Evolutionary conservation across 73 alveolate genomes (phyloP).

Genomic region (Paramecium caudatum): DNA sequence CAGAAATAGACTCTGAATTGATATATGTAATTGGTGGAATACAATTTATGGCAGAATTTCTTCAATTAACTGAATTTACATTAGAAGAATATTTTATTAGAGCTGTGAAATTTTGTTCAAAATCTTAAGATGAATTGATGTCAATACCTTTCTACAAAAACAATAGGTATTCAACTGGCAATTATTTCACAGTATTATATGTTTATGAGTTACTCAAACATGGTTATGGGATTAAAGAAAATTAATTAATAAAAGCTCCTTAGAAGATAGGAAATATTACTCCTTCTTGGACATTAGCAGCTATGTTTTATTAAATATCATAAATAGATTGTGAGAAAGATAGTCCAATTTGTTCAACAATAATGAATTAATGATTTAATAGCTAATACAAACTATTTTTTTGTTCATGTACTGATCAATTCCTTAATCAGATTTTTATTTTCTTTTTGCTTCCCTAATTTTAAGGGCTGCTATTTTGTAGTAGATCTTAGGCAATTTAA

Average conservation of each 20-base stretch:
- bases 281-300: not conserved
- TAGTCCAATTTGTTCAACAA: not conserved
- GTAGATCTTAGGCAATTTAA: not conserved
- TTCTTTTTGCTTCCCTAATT: not conserved
- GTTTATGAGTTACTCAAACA: not conserved
- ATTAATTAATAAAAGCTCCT: not conserved
- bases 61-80: slow-evolving; percentile 8
- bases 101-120: slow-evolving; percentile 1
- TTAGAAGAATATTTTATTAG: not conserved
- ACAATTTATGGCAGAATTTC: slow-evolving; percentile 58
- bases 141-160: not conserved
- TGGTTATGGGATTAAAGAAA: slow-evolving; percentile 1
- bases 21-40: slow-evolving; percentile 74
- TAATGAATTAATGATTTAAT: not conserved
- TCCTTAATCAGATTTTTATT: slow-evolving; percentile 5
- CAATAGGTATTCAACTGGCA: not conserved
- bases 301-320: not conserved
- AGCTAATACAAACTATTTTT: not conserved
- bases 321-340: slow-evolving; percentile 13
- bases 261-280: not conserved
- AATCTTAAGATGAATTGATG: not conserved
- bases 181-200: not conserved
- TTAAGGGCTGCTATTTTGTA: not conserved
- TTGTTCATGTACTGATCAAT: not conserved
- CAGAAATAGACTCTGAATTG: slow-evolving; percentile 42